A percentile compares a stretch with the other conserved stretches of the same genome.
These are phyloP conservation scores for Suhomyces maxii DNA, from an alignment of 1,139 yeast genomes.

Conservation along the genomic window DNA sequence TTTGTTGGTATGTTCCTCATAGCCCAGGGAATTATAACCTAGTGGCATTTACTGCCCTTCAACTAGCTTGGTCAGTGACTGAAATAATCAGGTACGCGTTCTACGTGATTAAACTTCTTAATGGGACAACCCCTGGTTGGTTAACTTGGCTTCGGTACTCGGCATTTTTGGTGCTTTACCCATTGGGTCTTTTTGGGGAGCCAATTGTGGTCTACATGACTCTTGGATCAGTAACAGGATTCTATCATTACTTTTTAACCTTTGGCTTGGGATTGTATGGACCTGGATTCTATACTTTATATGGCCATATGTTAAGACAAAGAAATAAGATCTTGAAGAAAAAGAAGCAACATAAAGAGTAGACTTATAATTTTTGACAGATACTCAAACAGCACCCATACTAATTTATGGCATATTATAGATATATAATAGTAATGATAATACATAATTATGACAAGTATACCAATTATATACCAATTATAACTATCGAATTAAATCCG, in stretches of 20 bases:
- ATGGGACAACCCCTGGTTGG: slow-evolving; percentile 18
- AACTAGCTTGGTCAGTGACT: slow-evolving; percentile 36
- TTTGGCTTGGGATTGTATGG: slow-evolving; percentile 31
- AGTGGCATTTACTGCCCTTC: slow-evolving; percentile 25
- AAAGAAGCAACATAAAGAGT: slow-evolving; percentile 4
- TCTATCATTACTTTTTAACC: slow-evolving; percentile 25
- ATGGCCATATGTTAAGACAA: slow-evolving; percentile 36
- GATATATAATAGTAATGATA: too few relatives aligned
- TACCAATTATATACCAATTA: too few relatives aligned
- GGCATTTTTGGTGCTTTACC: slow-evolving; percentile 35
- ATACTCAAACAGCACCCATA: not conserved
- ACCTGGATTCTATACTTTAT: slow-evolving; percentile 35
- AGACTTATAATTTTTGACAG: slow-evolving; percentile 1
- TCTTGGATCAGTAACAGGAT: slow-evolving; percentile 16
- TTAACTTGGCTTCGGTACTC: slow-evolving; percentile 36
- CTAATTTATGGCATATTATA: too few relatives aligned
- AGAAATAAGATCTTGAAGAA: slow-evolving; percentile 23
- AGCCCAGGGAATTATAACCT: slow-evolving; percentile 34
- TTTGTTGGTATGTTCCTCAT: slow-evolving; percentile 30
- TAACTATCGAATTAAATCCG: too few relatives aligned
- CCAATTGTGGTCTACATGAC: slow-evolving; percentile 31
- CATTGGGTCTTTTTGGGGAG: slow-evolving; percentile 35
- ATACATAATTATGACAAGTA: too few relatives aligned
- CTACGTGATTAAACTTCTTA: slow-evolving; percentile 22
- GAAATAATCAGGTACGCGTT: slow-evolving; percentile 36